Evolutionary conservation across 2,329 filamentous ascomycete genomes (phyloP).

Genomic region (Clonostachys solani): DNA sequence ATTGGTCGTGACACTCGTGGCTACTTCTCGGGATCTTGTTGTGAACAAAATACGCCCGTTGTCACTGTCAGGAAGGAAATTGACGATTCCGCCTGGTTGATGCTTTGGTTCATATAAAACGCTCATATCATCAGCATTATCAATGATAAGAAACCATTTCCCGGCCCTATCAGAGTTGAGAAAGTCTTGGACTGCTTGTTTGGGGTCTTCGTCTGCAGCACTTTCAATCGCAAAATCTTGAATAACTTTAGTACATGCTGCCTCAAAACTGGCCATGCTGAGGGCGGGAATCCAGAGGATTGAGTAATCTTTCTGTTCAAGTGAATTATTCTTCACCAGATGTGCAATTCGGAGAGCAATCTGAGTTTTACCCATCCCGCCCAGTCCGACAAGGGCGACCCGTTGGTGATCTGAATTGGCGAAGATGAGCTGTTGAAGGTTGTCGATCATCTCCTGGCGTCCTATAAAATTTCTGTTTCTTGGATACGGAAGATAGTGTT

Average conservation of each 20-base stretch:
- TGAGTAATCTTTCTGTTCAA: slow-evolving; percentile 19
- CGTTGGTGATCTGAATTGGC: too few relatives aligned
- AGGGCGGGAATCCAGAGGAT: slow-evolving; percentile 32
- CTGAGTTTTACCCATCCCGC: slow-evolving; percentile 31
- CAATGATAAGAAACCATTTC: background rate
- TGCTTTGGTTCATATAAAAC: too few relatives aligned
- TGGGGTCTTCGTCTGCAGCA: background rate
- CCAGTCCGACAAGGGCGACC: slow-evolving; percentile 22
- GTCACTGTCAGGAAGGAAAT: background rate
- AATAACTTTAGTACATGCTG: slow-evolving; percentile 2
- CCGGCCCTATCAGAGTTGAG: background rate
- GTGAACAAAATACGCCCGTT: background rate
- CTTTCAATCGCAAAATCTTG: background rate
- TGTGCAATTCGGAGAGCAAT: slow-evolving; percentile 29
- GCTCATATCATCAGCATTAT: background rate
- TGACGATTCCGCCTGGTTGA: background rate
- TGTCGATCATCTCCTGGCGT: too few relatives aligned
- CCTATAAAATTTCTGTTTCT: too few relatives aligned
- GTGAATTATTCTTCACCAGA: slow-evolving; percentile 12
- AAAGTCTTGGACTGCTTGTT: background rate
- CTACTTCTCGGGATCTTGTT: background rate
- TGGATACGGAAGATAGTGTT: too few relatives aligned
- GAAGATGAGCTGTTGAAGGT: too few relatives aligned
- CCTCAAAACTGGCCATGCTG: slow-evolving; percentile 23
- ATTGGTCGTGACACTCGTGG: background rate